Percentiles rank a stretch among this genome's conserved stretches.
Evolutionary conservation across 768 basidiomycete species (phyloP).

Genomic region (Psilocybe cubensis): DNA sequence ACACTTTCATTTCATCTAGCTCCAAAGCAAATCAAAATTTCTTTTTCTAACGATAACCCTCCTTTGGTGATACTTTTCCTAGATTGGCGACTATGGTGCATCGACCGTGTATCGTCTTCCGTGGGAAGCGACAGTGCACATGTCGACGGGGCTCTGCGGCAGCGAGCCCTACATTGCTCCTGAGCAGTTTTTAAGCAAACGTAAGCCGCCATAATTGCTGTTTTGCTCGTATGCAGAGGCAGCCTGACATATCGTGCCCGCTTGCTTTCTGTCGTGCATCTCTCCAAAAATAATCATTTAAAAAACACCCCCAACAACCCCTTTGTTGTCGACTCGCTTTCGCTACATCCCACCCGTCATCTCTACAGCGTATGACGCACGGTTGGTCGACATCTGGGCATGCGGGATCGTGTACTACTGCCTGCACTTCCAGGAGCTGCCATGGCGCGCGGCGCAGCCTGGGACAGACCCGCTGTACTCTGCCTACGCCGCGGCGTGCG

Average conservation of each 20-base stretch:
- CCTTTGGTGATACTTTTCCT: slow-evolving; percentile 9
- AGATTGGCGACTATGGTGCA: slow-evolving; percentile 99
- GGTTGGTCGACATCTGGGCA: slow-evolving; percentile 97
- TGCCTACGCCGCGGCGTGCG: slow-evolving; percentile 67
- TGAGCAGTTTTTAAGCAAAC: slow-evolving; percentile 95
- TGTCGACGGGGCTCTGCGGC: slow-evolving; percentile 96
- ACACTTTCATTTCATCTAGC: not conserved
- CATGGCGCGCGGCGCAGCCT: slow-evolving; percentile 93
- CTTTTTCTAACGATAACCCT: not conserved
- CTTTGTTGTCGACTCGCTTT: not conserved
- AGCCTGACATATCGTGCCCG: slow-evolving; percentile 33
- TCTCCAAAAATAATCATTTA: not conserved
- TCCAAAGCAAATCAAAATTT: too few relatives aligned
- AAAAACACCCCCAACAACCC: not conserved
- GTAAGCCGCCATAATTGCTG: slow-evolving; percentile 60
- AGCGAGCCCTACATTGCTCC: slow-evolving; percentile 99
- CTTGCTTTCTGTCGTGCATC: slow-evolving; percentile 18
- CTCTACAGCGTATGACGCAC: slow-evolving; percentile 98
- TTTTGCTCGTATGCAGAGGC: slow-evolving; percentile 25
- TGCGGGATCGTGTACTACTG: slow-evolving; percentile 98
- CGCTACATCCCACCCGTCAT: slow-evolving; percentile 5
- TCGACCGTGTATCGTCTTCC: slow-evolving; percentile 99
- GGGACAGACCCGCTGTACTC: slow-evolving; percentile 77
- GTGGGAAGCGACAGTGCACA: slow-evolving; percentile 96
- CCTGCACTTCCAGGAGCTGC: slow-evolving; percentile 96